phyloP scores from a whole-genome alignment of 768 basidiomycete genomes.

The Harrya chromipes region DNA sequence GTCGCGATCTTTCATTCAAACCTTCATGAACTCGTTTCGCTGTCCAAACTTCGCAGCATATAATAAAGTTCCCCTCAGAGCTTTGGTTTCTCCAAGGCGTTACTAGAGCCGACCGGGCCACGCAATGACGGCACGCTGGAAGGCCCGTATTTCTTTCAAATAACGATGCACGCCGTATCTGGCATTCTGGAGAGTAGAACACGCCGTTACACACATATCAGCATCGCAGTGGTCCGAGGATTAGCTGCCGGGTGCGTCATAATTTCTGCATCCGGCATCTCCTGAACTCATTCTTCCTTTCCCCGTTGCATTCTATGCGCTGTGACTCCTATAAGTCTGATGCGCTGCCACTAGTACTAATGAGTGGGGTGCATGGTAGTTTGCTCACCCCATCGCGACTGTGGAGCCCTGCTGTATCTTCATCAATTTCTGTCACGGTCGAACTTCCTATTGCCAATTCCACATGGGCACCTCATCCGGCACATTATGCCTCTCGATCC shows the following conservation, averaged over 20 bases:
- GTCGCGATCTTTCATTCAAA: not conserved
- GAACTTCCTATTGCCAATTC: not conserved
- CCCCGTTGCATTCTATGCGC: not conserved
- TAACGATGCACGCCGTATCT: not conserved
- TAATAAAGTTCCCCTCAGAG: not conserved
- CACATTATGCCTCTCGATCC: not conserved
- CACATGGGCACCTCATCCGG: slow-evolving; percentile 15
- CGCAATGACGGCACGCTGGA: not conserved
- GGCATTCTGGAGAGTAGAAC: not conserved
- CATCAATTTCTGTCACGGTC: not conserved
- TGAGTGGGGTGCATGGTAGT: not conserved
- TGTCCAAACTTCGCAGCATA: not conserved
- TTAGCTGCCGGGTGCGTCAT: slow-evolving; percentile 5
- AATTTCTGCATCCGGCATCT: not conserved
- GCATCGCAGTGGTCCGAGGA: slow-evolving; percentile 10
- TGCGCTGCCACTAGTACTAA: not conserved
- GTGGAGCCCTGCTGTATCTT: not conserved
- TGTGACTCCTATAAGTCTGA: not conserved
- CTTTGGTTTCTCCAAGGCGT: not conserved
- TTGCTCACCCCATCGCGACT: not conserved
- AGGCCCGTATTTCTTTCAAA: slow-evolving; percentile 4
- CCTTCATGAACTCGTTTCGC: not conserved
- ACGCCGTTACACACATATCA: not conserved
- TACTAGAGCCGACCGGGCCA: not conserved
- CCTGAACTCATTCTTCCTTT: not conserved